Conservation (phyloP, 2,329 filamentous ascomycete species). For the Beauveria bassiana region DNA sequence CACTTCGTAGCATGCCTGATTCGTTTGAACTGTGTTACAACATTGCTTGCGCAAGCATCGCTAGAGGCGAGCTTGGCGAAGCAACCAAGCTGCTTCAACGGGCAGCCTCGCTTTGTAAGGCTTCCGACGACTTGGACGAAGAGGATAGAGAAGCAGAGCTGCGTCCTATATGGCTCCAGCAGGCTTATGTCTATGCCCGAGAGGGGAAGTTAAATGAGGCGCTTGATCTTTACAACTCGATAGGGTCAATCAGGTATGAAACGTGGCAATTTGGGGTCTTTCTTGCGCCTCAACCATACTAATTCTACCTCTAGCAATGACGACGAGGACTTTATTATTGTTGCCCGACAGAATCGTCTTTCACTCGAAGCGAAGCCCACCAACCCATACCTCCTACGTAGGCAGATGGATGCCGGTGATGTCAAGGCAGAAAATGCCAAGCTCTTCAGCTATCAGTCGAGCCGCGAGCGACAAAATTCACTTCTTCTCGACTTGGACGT, state of each 20-base stretch:
- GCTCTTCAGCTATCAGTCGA: conserved; percentile 63
- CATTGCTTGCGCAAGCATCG: conserved; percentile 64
- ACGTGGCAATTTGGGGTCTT: not conserved
- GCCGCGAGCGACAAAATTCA: conserved; percentile 50
- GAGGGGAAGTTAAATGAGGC: conserved; percentile 62
- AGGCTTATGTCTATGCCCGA: conserved; percentile 62
- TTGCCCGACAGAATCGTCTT: conserved; percentile 58
- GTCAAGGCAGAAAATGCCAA: conserved; percentile 49
- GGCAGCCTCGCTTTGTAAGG: conserved; percentile 63
- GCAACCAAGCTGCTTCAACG: conserved; percentile 61
- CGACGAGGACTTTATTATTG: conserved; percentile 57
- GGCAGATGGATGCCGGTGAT: conserved; percentile 48
- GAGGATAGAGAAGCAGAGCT: conserved; percentile 70
- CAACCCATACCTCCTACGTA: conserved; percentile 64
- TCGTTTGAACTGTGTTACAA: conserved; percentile 81
- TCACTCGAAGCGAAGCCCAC: conserved; percentile 31
- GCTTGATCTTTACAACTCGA: conserved; percentile 50
- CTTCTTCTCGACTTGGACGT: conserved; percentile 58
- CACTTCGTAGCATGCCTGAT: conserved; percentile 55
- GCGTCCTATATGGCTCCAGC: conserved; percentile 68
- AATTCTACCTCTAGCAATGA: conserved; percentile 42
- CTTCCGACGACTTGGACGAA: conserved; percentile 62
- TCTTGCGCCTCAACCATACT: conserved; percentile 16
- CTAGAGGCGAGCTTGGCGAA: conserved; percentile 56
- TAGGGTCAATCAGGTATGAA: conserved; percentile 55